Base-by-base conservation (phyloP, 2,329 filamentous ascomycete species). In the Paecilomyces variotii region DNA sequence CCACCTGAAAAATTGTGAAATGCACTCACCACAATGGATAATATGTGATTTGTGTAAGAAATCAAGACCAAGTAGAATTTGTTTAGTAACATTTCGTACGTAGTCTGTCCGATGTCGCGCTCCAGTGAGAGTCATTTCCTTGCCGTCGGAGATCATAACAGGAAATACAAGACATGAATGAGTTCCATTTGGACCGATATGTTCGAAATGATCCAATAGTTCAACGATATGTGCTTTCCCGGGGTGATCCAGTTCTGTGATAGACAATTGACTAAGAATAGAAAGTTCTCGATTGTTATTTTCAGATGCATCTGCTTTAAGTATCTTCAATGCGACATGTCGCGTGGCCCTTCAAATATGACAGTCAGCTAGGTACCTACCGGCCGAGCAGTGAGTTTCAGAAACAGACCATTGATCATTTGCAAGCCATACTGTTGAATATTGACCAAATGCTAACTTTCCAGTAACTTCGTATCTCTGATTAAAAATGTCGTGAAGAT, bases 361-460 rank as follows among this genome's bases (percentile, higher is more conserved):
- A 53, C 24, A 55, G 59, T 60, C 26, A 60, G 28, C 45, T 34
- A 6, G n/a, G 55, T 58, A 28, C 35, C 11, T 14, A 1, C 12
- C 11, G 53, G 55, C 55, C 55, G 35, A 56, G 25, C 19, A 34
- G 24, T 35, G 50, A 35, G 32, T 28, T 24, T 49, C 57, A 52
- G 34, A 56, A 34, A 56, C 32, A 58, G 45, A 25, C 34, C 34
- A 3, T 39, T 39, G 12, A 32, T 68, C 63, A 25, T 61, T 7
- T 19, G 67, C 64, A 54, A 68, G 56, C 64, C 65, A 69, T 26
- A 68, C 67, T n/a, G 67, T 70, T 4, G 64, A 66, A 54, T 55
- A 63, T 35, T 60, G 60, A 4, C 65, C 65, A 54, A 54, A 64
- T 2, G 59, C 61, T 39, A 62, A 54, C 30, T 66, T 67, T 59